Evolutionary conservation across 805 yeast species (phyloP).

Genomic region (Wickerhamomyces bisporus): DNA sequence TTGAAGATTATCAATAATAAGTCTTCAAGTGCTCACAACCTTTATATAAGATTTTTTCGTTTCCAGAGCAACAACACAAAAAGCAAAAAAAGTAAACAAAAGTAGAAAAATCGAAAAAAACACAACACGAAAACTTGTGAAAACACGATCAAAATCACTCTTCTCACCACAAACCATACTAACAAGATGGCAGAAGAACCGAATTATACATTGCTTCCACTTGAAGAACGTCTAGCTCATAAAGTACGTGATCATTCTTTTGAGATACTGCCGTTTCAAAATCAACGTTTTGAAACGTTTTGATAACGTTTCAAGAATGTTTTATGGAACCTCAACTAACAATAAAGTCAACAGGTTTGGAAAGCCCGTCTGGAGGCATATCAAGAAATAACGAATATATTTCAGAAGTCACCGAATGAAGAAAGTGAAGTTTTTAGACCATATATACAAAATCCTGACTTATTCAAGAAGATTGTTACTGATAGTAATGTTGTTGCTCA

Average conservation of each 20-base stretch:
- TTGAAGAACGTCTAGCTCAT: slow-evolving; percentile 36
- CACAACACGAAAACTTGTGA: neutral
- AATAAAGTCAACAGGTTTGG: slow-evolving; percentile 45
- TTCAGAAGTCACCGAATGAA: slow-evolving; percentile 49
- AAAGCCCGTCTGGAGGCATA: slow-evolving; percentile 81
- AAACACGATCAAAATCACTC: neutral
- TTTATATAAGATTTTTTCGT: no score
- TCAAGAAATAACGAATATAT: slow-evolving; percentile 51
- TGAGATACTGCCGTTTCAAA: no score
- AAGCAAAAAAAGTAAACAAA: no score
- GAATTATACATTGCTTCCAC: slow-evolving; percentile 19
- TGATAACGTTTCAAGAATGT: no score
- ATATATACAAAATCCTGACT: slow-evolving; percentile 47
- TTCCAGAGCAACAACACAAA: no score
- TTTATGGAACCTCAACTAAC: no score
- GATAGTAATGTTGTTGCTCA: slow-evolving; percentile 92
- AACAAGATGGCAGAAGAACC: slow-evolving; percentile 13
- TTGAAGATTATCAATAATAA: no score
- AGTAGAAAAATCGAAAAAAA: no score
- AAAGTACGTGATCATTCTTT: slow-evolving; percentile 35
- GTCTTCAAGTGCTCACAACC: no score
- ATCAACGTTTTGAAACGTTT: no score
- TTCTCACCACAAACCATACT: slow-evolving; percentile 35
- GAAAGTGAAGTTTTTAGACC: slow-evolving; percentile 50
- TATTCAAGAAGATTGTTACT: slow-evolving; percentile 52